Evolutionary conservation across 805 yeast genomes (phyloP), one percentile per base, ranked within the genome.

Genomic region (Candida endomychidarum): DNA sequence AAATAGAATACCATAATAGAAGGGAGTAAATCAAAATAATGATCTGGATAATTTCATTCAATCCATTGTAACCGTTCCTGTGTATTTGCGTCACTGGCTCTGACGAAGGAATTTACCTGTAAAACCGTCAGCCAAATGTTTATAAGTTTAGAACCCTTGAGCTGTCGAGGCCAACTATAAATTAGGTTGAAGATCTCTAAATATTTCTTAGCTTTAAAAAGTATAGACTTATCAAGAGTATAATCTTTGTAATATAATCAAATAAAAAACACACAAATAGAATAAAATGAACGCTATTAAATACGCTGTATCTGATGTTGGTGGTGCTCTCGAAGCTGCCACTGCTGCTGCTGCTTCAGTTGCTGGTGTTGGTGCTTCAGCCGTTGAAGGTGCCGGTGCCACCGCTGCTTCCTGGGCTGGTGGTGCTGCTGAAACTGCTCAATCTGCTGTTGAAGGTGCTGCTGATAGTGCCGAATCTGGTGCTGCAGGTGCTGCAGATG

Each of bases 201-300:
- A 10, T 20, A 12, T 14, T 9, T 21, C 4, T 6, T 23, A 23
- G 14, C 16, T 28, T 24, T 20, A 11, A 38, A 37, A 19, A 24
- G 28, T 22, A 36, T 37, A 14, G 8, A 34, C n/a, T n/a, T n/a
- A n/a, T n/a, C n/a, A n/a, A n/a, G n/a, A n/a, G n/a, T n/a, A n/a
- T n/a, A n/a, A n/a, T n/a, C n/a, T n/a, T n/a, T n/a, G n/a, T n/a
- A n/a, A n/a, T n/a, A n/a, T n/a, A n/a, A n/a, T n/a, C n/a, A n/a
- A n/a, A n/a, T 34, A 12, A 17, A 25, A 19, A 10, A 28, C 9
- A 18, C 8, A 39, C 16, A 27, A 28, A 29, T 22, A 32, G 12
- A 9, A 36, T 15, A 37, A 40, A 54, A 37, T 57, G 39, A 59
- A 60, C 62, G 66, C 66, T 37, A 55, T 58, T 38, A 47, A 61